Percentiles rank a stretch among this genome's conserved stretches.
Conservation (phyloP, 495 filamentous ascomycete species). For the Neohortaea acidophila region DNA sequence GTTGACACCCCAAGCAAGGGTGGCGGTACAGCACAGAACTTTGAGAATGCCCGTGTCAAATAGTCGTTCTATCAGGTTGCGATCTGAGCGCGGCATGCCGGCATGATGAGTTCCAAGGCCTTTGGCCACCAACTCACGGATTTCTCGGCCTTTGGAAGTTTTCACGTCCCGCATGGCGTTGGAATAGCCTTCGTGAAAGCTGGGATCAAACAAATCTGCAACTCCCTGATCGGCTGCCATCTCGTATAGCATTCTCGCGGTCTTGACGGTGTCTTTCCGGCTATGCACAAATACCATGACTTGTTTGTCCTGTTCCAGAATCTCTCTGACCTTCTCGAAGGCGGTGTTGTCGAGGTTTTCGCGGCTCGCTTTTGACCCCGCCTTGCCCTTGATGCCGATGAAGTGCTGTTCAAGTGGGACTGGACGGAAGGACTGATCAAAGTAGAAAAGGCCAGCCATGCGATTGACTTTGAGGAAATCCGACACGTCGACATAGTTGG, state of each 20-base stretch:
- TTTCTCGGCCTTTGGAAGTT: constrained; percentile 62
- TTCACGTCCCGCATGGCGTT: constrained; percentile 67
- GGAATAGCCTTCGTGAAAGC: constrained; percentile 51
- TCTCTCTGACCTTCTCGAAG: constrained; percentile 89
- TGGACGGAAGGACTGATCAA: constrained; percentile 86
- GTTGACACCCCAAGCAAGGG: constrained; percentile 97
- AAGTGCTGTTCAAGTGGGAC: constrained; percentile 97
- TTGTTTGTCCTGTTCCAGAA: constrained; percentile 78
- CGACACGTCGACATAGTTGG: constrained; percentile 91
- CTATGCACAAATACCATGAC: constrained; percentile 99
- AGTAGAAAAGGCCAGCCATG: constrained; percentile 87
- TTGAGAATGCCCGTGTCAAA: constrained; percentile 82
- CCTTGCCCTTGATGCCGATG: constrained; percentile 84
- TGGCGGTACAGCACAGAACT: constrained; percentile 96
- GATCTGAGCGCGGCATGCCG: constrained; percentile 80
- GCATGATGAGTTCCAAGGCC: constrained; percentile 93
- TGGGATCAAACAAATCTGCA: constrained; percentile 68
- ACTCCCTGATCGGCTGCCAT: constrained; percentile 69
- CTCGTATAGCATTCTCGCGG: constrained; percentile 70
- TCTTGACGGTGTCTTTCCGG: constrained; percentile 79
- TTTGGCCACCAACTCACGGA: constrained; percentile 75
- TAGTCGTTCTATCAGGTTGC: constrained; percentile 82
- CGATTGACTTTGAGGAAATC: constrained; percentile 95
- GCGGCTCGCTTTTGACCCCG: constrained; percentile 56
- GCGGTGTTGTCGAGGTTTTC: constrained; percentile 77